Evolutionary conservation across 2,329 filamentous ascomycete species (phyloP).

Genomic region (Aspergillus sp.): DNA sequence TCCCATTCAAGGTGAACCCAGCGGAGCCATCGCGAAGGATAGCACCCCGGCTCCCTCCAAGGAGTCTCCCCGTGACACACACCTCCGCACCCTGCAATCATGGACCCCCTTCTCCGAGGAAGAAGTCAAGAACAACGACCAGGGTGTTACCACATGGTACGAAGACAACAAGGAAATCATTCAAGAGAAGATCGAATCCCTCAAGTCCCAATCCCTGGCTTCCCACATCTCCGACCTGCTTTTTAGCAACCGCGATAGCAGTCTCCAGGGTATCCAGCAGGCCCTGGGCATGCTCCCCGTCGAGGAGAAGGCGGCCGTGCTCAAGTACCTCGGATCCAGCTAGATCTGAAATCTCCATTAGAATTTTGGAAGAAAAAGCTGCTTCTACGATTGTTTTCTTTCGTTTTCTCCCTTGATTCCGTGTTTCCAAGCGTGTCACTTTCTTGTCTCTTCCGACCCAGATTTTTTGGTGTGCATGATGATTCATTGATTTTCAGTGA

Average conservation of each 20-base stretch:
- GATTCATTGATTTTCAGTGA: conserved; percentile 2
- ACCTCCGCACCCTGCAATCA: conserved; percentile 74
- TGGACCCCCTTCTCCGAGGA: conserved; percentile 71
- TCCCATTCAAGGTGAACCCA: conserved; percentile 37
- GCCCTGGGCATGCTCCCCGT: conserved; percentile 84
- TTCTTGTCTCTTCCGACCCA: not conserved
- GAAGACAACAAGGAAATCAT: conserved; percentile 88
- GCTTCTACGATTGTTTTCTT: not conserved
- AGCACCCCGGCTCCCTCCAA: conserved; percentile 25
- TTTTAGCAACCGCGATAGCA: conserved; percentile 65
- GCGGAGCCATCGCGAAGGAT: conserved; percentile 44
- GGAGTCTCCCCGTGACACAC: conserved; percentile 59
- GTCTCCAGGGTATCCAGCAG: conserved; percentile 82
- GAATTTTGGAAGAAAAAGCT: not conserved
- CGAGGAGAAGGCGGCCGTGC: conserved; percentile 80
- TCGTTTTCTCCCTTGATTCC: not conserved
- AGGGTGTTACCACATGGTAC: conserved; percentile 88
- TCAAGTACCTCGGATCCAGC: conserved; percentile 53
- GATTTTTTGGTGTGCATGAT: conserved; percentile 2
- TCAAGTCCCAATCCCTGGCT: conserved; percentile 74
- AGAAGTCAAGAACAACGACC: conserved; percentile 76
- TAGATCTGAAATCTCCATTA: not conserved
- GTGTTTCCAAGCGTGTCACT: conserved; percentile 1
- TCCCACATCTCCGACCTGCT: conserved; percentile 69
- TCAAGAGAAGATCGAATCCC: conserved; percentile 76